Base-by-base conservation (phyloP, 345 rosid species). In the Lenwebbia sp. region DNA sequence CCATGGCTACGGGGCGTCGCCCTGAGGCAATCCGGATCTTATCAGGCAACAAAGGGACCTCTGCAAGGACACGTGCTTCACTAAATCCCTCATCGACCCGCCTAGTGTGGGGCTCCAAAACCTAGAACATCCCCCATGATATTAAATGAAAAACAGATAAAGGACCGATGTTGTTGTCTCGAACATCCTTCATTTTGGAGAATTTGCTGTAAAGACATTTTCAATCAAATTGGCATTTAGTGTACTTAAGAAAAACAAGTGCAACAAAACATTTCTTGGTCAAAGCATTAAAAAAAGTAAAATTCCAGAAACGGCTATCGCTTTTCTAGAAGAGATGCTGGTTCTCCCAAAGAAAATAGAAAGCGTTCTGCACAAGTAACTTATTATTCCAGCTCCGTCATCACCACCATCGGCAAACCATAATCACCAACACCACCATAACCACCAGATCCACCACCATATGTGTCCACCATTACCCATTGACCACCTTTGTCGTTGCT, bases 1-100 rank as follows among this genome's bases (percentile, higher is more conserved):
- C 98, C 99, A 98, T 96, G 37, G 99, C 98, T 85, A 98, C 96
- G 0, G 98, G 95, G 37, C 95, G 95, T 88, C 99, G 93, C 83
- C 98, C 99, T 4, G 96, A 92, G 0, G 96, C 92, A 86, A 98
- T 90, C 84, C 98, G 94, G 88, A 92, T 91, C 91, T 98, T 98
- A 70, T 95, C 98, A 41, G 99, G 99, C 91, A 98, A 90, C 86
- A 98, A 89, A 14, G 90, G 51, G 47, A 94, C 88, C 75, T 94
- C 96, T 1, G 90, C 89, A 81, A 96, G 92, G 85, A 98, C 93
- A 81, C 97, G 95, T 2, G 98, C 95, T 90, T 95, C 98, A 82
- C 94, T 94, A 87, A 98, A 96, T 54, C 99, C 94, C 90, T 96
- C 99, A 88, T 98, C 98, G 75, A 91, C 97, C 37, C 96, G 93